Base-by-base conservation (phyloP, 345 rosid genomes). In the Syzygium aromaticum region DNA sequence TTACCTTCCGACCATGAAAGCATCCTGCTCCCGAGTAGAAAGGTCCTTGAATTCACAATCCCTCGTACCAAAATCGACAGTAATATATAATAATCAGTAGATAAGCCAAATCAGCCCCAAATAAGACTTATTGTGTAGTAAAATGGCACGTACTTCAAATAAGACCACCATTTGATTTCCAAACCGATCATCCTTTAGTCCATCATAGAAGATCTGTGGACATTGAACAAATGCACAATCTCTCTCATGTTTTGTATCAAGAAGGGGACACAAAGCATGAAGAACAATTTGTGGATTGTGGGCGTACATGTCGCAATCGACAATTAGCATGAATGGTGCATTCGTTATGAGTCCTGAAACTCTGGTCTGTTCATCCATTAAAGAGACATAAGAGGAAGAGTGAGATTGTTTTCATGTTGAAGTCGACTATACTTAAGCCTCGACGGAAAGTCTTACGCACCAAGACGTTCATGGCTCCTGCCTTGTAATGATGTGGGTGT, bases 321-420 rank as follows among this genome's bases (percentile, higher is more conserved):
- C 5, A 16, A 7, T 3, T 0, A 21, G 25, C 93, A 95, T 92
- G 92, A 90, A 91, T 0, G 97, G 95, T 7, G 99, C 95, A 83
- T 95, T 95, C 21, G 95, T 94, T 92, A 95, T 91, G 88, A 93
- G 27, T n/a, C 97, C 98, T 6, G 97, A 96, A 1, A 94, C 96
- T 87, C 96, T 88, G 15, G 17, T 27, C 28, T 59, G 59, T 33
- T 16, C 51, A 77, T 77, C 46, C 49, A 40, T 27, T 1, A 38
- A 30, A 30, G 67, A 46, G 17, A 51, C 40, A 28, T 11, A 19
- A 43, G 21, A 78, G 19, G 59, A 54, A 54, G 25, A 54, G 25
- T 54, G 25, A 22, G 11, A 22, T 28, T 22, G 21, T 84, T 51
- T 21, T 19, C n/a, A 27, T 84, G 30, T 46, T 5, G 3, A 46